phyloP scores from a whole-genome alignment of 2,329 filamentous ascomycete species.

The Emericellopsis atlantica region DNA sequence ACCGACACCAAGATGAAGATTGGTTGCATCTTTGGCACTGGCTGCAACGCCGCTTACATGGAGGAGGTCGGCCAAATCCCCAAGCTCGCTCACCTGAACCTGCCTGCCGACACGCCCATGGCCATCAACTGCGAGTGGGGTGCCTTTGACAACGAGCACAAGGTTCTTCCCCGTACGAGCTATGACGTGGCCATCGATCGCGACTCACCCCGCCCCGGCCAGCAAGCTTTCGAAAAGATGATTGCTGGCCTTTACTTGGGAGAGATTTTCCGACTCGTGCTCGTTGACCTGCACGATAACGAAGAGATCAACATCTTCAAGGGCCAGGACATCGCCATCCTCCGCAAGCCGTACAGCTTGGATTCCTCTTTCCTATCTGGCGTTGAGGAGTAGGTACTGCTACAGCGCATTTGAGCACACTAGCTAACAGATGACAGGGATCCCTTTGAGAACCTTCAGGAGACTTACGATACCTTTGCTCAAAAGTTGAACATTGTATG shows the following conservation, averaged over 20 bases:
- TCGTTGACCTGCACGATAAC: constrained; percentile 76
- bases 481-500: constrained; percentile 60
- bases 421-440: constrained; percentile 41
- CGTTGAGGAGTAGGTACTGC: constrained; percentile 63
- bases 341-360: constrained; percentile 78
- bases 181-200: constrained; percentile 85
- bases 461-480: constrained; percentile 74
- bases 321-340: constrained; percentile 64
- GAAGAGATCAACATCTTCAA: constrained; percentile 66
- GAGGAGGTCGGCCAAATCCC: constrained; percentile 83
- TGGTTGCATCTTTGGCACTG: constrained; percentile 96
- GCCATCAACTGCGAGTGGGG: constrained; percentile 98
- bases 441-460: constrained; percentile 86
- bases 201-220: constrained; percentile 81
- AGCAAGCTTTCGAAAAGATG: constrained; percentile 98
- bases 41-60: constrained; percentile 98
- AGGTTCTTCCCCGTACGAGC: constrained; percentile 70
- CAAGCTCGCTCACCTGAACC: constrained; percentile 84
- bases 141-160: constrained; percentile 89
- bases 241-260: constrained; percentile 89
- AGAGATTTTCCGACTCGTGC: constrained; percentile 81
- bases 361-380: constrained; percentile 88
- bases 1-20: constrained; percentile 90
- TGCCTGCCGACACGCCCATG: constrained; percentile 73
- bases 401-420: too few relatives aligned